Evolutionary conservation across 495 filamentous ascomycete species (phyloP).

Genomic region (Hyaloscypha bicolor): DNA sequence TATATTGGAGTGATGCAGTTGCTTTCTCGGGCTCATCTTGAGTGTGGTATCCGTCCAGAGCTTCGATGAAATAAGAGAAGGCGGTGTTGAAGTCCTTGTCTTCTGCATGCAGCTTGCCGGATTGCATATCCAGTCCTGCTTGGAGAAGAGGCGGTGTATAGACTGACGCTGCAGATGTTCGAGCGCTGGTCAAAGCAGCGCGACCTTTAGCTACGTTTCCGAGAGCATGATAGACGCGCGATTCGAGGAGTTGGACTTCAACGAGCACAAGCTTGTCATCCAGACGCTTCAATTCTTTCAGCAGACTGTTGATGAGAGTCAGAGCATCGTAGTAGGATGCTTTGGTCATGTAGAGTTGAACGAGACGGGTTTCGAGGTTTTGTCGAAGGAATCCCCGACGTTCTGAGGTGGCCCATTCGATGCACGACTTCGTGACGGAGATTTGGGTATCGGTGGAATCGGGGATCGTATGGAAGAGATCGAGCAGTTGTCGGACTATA

Average conservation of each 20-base stretch:
- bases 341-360: constrained; percentile 92
- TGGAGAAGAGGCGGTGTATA: constrained; percentile 96
- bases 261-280: constrained; percentile 98
- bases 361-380: constrained; percentile 95
- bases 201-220: constrained; percentile 96
- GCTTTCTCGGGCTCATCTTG: constrained; percentile 86
- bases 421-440: constrained; percentile 92
- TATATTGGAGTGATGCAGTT: constrained; percentile 94
- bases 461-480: constrained; percentile 91
- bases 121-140: constrained; percentile 98
- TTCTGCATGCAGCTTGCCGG: constrained; percentile 96
- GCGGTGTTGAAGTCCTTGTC: constrained; percentile 99
- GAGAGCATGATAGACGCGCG: constrained; percentile 93
- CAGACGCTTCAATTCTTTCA: constrained; percentile 93
- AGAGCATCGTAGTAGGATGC: constrained; percentile 95
- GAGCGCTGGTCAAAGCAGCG: constrained; percentile 89
- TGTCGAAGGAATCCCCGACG: constrained; percentile 93
- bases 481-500: constrained; percentile 92
- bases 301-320: constrained; percentile 91
- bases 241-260: constrained; percentile 98
- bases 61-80: constrained; percentile 98
- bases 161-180: constrained; percentile 92
- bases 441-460: constrained; percentile 92
- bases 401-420: constrained; percentile 97
- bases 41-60: constrained; percentile 92